Percentiles rank a stretch among this genome's conserved stretches.
These are phyloP conservation scores for Nephelium lappaceum DNA, from an alignment of 345 rosid genomes.

Conservation along the genomic window DNA sequence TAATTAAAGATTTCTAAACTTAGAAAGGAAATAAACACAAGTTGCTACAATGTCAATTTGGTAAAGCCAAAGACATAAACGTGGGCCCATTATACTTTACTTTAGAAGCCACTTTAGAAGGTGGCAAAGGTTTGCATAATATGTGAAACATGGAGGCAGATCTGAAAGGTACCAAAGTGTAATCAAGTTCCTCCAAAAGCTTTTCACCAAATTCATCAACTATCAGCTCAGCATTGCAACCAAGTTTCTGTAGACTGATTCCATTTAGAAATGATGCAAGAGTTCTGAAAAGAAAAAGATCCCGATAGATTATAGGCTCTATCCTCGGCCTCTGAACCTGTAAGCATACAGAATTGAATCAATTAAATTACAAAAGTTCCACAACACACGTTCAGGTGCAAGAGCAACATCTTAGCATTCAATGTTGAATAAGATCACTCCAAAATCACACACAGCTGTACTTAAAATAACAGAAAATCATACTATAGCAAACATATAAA, in stretches of 20 bases:
- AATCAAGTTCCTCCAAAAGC: slow-evolving; percentile 98
- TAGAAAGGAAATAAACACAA: not conserved
- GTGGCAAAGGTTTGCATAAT: not conserved
- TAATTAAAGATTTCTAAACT: slow-evolving; percentile 2
- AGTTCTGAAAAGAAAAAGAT: slow-evolving; percentile 93
- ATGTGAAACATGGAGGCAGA: slow-evolving; percentile 12
- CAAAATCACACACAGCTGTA: not conserved
- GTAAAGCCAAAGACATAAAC: not conserved
- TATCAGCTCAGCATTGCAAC: slow-evolving; percentile 94
- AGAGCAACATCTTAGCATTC: not conserved
- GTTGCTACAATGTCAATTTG: not conserved
- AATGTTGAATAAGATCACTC: not conserved
- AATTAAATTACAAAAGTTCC: slow-evolving; percentile 9
- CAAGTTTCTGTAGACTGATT: slow-evolving; percentile 83
- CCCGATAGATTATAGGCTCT: slow-evolving; percentile 92
- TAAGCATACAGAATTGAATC: slow-evolving; percentile 22
- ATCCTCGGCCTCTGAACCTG: slow-evolving; percentile 94
- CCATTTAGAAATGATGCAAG: slow-evolving; percentile 95
- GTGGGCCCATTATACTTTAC: not conserved
- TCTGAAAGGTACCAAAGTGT: slow-evolving; percentile 75
- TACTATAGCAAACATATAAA: not conserved
- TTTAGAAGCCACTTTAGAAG: not conserved
- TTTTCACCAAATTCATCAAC: slow-evolving; percentile 99
- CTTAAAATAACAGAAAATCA: not conserved
- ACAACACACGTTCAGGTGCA: not conserved